Base-by-base conservation (phyloP, 1,284 basidiomycete genomes). In the Serendipita sp. region DNA sequence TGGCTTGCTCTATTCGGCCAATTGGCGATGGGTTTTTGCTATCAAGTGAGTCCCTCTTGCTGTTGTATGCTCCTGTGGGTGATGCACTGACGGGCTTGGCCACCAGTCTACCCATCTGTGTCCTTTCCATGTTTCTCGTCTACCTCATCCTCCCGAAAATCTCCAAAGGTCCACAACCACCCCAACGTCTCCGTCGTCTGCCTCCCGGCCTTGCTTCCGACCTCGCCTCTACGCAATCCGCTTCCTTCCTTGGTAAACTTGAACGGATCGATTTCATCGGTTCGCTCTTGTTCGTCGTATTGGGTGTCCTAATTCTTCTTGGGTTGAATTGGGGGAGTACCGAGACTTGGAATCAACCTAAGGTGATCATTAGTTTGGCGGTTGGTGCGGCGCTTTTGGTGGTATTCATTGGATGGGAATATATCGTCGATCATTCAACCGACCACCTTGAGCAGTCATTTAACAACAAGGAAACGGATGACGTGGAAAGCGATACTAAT, bases 21-120 rank as follows among this genome's bases (percentile, higher is more conserved):
- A 70, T 55, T 81, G 78, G 68, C 75, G 79, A 34, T 81, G 79
- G 79, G 75, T 81, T 12, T 81, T 80, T 63, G 79, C 75, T 2
- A 81, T 81, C 71, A 81, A 81, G 78, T 78, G 61, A 65, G 76
- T 65, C 22, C 22, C 22, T 22, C 22, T 1, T 44, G 42, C 42
- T 12, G n/a, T 44, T 44, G 12, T 12, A 44, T 1, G 12, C 1
- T 44, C 12, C 1, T 44, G 12, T 44, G 1, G 1, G n/a, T 1
- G 22, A 22, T 22, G 22, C 22, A n/a, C 42, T 44, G 42, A 44
- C n/a, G 12, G n/a, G 12, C n/a, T 12, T 44, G 12, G 42, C 42
- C 12, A 12, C 42, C 67, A 70, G 74, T 69, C 63, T 74, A 3
- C 74, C 73, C 0, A 66, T 67, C 61, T 66, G 64, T 3, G 70